Conservation (phyloP, 2,329 filamentous ascomycete species). For the Pseudopyrenochaeta lycopersici region DNA sequence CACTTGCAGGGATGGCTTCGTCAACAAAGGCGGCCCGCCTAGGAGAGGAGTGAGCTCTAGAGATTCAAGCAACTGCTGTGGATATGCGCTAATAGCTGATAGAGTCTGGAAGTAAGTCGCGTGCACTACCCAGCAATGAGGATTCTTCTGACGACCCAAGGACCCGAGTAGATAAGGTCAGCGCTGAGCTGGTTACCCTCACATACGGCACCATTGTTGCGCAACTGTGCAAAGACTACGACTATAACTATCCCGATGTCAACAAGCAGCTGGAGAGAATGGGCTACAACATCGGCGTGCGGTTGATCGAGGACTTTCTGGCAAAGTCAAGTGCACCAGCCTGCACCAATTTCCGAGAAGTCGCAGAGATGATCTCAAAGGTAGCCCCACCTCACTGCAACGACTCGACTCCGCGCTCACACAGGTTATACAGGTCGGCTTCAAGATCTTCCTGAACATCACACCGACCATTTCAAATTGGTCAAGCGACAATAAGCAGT, state of each 20-base stretch:
- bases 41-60: conserved; percentile 74
- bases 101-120: conserved; percentile 91
- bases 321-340: conserved; percentile 91
- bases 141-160: conserved; percentile 59
- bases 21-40: conserved; percentile 73
- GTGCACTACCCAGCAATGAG: background rate
- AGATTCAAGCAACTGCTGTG: conserved; percentile 20
- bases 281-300: conserved; percentile 97
- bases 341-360: conserved; percentile 93
- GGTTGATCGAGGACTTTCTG: conserved; percentile 95
- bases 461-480: conserved; percentile 93
- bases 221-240: conserved; percentile 95
- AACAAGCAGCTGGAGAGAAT: conserved; percentile 99
- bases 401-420: conserved; percentile 11
- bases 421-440: conserved; percentile 74
- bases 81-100: conserved; percentile 46
- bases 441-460: conserved; percentile 99
- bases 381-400: conserved; percentile 54
- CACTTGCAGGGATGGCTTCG: conserved; percentile 51
- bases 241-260: conserved; percentile 91
- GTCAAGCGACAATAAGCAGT: conserved; percentile 95
- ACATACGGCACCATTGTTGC: conserved; percentile 98
- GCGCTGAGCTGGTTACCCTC: conserved; percentile 94
- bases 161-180: conserved; percentile 96
- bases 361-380: conserved; percentile 95